These are phyloP conservation scores for Fonsecaea monophora DNA, from an alignment of 2,329 filamentous ascomycete species.

Conservation along the genomic window DNA sequence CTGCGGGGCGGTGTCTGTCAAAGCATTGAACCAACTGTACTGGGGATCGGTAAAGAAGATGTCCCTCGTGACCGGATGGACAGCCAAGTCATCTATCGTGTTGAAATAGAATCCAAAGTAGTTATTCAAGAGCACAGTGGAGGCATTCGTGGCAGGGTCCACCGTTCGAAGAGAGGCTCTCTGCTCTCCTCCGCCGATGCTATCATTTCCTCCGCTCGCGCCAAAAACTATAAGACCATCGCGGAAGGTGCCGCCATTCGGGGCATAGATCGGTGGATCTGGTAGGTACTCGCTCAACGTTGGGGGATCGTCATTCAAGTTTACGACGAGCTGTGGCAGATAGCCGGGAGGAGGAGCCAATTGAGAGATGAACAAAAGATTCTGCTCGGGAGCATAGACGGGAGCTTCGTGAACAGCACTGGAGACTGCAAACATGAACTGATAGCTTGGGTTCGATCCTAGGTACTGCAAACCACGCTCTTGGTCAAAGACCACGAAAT, in stretches of 20 bases:
- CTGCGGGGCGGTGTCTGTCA: slow-evolving; percentile 47
- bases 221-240: slow-evolving; percentile 51
- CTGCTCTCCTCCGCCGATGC: slow-evolving; percentile 48
- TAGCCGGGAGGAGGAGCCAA: slow-evolving; percentile 47
- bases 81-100: slow-evolving; percentile 52
- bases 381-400: slow-evolving; percentile 50
- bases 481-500: slow-evolving; percentile 51
- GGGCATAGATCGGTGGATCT: slow-evolving; percentile 53
- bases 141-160: slow-evolving; percentile 54
- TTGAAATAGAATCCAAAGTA: slow-evolving; percentile 57
- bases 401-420: slow-evolving; percentile 52
- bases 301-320: slow-evolving; percentile 53
- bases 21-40: slow-evolving; percentile 48
- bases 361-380: slow-evolving; percentile 51
- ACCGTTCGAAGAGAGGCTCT: slow-evolving; percentile 52
- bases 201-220: slow-evolving; percentile 48
- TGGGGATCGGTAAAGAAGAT: slow-evolving; percentile 60
- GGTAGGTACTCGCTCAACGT: slow-evolving; percentile 47
- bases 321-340: slow-evolving; percentile 49
- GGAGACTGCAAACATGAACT: slow-evolving; percentile 50
- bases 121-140: slow-evolving; percentile 53
- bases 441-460: slow-evolving; percentile 47
- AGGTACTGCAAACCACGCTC: slow-evolving; percentile 47
- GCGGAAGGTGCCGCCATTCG: slow-evolving; percentile 52
- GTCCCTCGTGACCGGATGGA: slow-evolving; percentile 50